Evolutionary conservation across 805 yeast genomes (phyloP).

Genomic region (Yarrowia sp.): DNA sequence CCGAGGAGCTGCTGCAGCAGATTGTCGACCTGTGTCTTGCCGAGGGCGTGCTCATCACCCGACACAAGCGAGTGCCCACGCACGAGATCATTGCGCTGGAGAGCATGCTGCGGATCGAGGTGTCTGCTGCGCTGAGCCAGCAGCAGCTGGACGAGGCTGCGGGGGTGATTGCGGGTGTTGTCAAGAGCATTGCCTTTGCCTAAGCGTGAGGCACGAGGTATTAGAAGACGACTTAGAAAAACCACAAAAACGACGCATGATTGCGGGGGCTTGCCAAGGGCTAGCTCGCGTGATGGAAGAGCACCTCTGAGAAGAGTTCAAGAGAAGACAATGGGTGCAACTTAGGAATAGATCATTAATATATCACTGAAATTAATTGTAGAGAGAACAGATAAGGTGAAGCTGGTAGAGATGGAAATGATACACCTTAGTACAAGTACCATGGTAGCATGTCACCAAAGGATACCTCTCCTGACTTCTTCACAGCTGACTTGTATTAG

Average conservation of each 20-base stretch:
- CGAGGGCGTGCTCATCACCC: slow-evolving; percentile 58
- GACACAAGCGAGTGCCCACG: slow-evolving; percentile 61
- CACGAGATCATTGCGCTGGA: slow-evolving; percentile 72
- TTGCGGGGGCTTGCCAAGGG: too few relatives aligned
- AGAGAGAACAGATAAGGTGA: too few relatives aligned
- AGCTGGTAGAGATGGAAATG: too few relatives aligned
- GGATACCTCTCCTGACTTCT: too few relatives aligned
- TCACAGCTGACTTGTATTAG: too few relatives aligned
- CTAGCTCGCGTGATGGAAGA: not conserved
- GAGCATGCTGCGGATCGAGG: slow-evolving; percentile 43
- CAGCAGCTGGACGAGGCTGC: slow-evolving; percentile 13
- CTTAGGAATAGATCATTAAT: slow-evolving; percentile 15
- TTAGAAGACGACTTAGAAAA: too few relatives aligned
- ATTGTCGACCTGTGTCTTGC: slow-evolving; percentile 58
- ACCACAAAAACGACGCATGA: not conserved
- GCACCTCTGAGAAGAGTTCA: not conserved
- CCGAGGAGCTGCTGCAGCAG: slow-evolving; percentile 48
- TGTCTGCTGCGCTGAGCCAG: not conserved
- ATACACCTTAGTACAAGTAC: too few relatives aligned
- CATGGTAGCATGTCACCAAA: too few relatives aligned
- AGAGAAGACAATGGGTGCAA: not conserved
- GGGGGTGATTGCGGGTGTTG: slow-evolving; percentile 4
- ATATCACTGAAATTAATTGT: not conserved
- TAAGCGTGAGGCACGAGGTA: too few relatives aligned
- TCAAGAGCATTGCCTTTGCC: not conserved